phyloP scores from a whole-genome alignment of 495 filamentous ascomycete species.

The Neurospora sp. region DNA sequence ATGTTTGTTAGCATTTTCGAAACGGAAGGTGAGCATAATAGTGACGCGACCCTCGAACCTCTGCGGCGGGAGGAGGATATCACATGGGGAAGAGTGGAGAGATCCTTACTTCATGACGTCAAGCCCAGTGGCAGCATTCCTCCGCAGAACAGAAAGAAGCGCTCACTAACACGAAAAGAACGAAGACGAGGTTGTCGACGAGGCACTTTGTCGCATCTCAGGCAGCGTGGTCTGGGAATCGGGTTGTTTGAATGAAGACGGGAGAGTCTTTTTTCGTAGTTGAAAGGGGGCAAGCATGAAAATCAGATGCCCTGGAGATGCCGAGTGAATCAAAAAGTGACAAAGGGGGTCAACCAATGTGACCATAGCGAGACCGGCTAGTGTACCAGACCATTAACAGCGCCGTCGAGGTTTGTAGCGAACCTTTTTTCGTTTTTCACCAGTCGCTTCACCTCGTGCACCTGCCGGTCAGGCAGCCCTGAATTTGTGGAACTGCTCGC shows the following conservation, averaged over 20 bases:
- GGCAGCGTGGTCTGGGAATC: neutral
- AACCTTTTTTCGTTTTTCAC: neutral
- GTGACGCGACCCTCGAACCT: neutral
- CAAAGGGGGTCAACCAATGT: neutral
- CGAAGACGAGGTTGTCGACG: neutral
- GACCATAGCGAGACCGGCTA: neutral
- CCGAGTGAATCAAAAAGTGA: neutral
- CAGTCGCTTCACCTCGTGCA: neutral
- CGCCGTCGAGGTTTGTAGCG: neutral
- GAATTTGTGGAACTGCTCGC: neutral
- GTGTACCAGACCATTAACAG: neutral
- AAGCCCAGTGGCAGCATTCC: slow-evolving; percentile 5
- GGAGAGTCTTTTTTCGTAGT: neutral
- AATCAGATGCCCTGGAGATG: neutral
- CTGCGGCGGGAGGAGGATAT: neutral
- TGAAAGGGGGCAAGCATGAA: neutral
- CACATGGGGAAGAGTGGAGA: neutral
- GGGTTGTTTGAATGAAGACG: neutral
- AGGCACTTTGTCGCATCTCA: neutral
- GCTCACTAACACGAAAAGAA: neutral
- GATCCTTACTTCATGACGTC: slow-evolving; percentile 27
- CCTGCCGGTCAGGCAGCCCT: neutral
- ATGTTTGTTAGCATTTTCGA: slow-evolving; percentile 6
- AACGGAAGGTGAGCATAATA: neutral
- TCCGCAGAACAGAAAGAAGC: neutral